phyloP scores from a whole-genome alignment of 768 basidiomycete species.

The Mycena epipterygia region DNA sequence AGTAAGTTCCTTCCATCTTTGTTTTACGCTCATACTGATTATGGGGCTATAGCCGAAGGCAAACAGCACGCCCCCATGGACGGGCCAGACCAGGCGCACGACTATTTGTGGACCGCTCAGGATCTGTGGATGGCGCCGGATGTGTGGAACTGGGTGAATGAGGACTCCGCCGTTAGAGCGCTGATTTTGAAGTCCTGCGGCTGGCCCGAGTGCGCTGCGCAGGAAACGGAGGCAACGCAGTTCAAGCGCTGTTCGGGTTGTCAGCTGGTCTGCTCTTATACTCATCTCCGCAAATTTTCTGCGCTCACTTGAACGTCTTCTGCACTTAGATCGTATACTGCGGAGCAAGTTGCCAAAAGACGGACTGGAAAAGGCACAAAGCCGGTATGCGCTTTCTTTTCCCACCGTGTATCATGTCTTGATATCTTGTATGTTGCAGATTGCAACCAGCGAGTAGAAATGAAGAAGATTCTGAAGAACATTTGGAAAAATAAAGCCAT shows the following conservation, averaged over 20 bases:
- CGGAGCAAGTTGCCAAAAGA: conserved; percentile 46
- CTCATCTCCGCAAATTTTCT: not conserved
- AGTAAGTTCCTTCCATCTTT: conserved; percentile 32
- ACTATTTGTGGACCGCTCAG: conserved; percentile 51
- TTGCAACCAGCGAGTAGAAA: not conserved
- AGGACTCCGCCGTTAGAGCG: conserved; percentile 30
- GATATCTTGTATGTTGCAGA: conserved; percentile 6
- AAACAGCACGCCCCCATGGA: conserved; percentile 26
- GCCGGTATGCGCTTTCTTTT: conserved; percentile 17
- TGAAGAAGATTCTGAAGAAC: conserved; percentile 7
- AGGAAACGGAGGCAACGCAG: conserved; percentile 41
- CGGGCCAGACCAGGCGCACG: conserved; percentile 48
- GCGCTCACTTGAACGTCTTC: not conserved
- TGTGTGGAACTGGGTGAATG: conserved; percentile 31
- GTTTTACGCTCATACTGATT: not conserved
- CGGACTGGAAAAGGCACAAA: conserved; percentile 47
- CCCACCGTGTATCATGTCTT: not conserved
- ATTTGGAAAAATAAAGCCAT: conserved; percentile 3
- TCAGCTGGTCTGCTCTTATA: conserved; percentile 7
- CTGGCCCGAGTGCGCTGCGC: conserved; percentile 37
- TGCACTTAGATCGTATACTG: conserved; percentile 43
- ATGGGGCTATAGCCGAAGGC: not conserved
- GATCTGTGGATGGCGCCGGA: conserved; percentile 47
- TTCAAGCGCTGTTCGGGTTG: conserved; percentile 46
- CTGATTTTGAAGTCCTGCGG: conserved; percentile 42